Evolutionary conservation across 495 filamentous ascomycete species (phyloP), one percentile per base, ranked within the genome.

Genomic region (Penicillium turbatum): DNA sequence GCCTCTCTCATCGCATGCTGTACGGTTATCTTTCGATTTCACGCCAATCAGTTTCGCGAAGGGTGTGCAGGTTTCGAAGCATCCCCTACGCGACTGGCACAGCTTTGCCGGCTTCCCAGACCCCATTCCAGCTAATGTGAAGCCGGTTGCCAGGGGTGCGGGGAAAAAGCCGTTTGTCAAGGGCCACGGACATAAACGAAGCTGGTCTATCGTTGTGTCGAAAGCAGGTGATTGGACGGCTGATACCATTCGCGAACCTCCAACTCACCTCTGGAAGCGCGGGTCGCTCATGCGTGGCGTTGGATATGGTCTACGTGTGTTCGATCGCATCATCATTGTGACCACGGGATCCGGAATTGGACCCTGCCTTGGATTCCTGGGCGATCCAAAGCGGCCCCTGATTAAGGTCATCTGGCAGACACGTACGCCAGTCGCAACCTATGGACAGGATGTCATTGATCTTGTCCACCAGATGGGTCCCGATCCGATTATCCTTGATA

Each of bases 331-430:
- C 48, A 75, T 91, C 27, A 65, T 90, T 44, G 82, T 91, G 12
- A 80, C 84, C 4, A 91, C 87, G 0, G 87, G 87, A 26, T 87
- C 84, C 15, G 87, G 87, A 26, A 90, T 90, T 49, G 87, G 86
- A 0, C 87, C 67, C 0, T 66, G 65, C 39, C 63, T 70, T 1
- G 68, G 66, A 0, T 75, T 72, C 49, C 56, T 76, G 0, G 63
- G 53, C 43, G 69, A 61, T 44, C 49, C 52, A 10, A 54, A 71
- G 13, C 68, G 68, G 1, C 60, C 74, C 6, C 65, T 68, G 2
- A 68, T 74, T 57, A 73, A 79, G 13, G 66, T 83, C 6, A 65
- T 83, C 31, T 83, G 80, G 80, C 74, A 71, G 35, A 77, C 80
- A 6, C 72, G 72, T 2, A 67, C 68, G 46, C 80, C 80, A 1